These are phyloP conservation scores for Diaporthe sp. DNA, from an alignment of 2,329 filamentous ascomycete species.

Conservation along the genomic window DNA sequence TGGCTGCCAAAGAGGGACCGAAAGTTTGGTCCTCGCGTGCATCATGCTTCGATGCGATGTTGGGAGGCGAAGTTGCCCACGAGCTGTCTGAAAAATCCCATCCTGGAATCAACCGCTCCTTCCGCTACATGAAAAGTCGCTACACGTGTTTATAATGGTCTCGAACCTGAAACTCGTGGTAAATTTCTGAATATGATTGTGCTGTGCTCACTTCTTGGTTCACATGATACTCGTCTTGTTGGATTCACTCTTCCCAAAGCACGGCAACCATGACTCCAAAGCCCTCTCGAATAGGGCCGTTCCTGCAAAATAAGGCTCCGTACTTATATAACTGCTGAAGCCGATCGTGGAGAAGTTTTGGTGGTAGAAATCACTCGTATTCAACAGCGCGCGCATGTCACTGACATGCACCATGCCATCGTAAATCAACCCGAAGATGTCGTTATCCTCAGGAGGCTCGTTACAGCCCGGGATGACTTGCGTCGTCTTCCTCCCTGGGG, in stretches of 20 bases:
- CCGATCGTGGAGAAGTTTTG: constrained; percentile 33
- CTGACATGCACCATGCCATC: constrained; percentile 39
- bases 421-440: constrained; percentile 39
- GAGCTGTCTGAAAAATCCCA: too few relatives aligned
- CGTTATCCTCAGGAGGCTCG: constrained; percentile 21
- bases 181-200: too few relatives aligned
- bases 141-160: not conserved
- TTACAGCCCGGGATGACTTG: constrained; percentile 37
- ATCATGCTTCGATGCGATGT: not conserved
- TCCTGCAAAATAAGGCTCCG: constrained; percentile 16
- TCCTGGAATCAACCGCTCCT: not conserved
- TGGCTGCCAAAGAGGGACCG: not conserved
- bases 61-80: not conserved
- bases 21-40: too few relatives aligned
- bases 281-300: constrained; percentile 26
- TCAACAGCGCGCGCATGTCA: constrained; percentile 32
- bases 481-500: constrained; percentile 29
- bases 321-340: constrained; percentile 26
- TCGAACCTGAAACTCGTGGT: not conserved
- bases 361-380: constrained; percentile 25
- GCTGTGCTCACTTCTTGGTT: too few relatives aligned
- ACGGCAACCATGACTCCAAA: constrained; percentile 33
- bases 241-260: not conserved
- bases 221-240: not conserved
- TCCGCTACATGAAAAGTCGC: not conserved